Conservation (phyloP, 805 yeast genomes). For the Naumovozyma dairenensis region DNA sequence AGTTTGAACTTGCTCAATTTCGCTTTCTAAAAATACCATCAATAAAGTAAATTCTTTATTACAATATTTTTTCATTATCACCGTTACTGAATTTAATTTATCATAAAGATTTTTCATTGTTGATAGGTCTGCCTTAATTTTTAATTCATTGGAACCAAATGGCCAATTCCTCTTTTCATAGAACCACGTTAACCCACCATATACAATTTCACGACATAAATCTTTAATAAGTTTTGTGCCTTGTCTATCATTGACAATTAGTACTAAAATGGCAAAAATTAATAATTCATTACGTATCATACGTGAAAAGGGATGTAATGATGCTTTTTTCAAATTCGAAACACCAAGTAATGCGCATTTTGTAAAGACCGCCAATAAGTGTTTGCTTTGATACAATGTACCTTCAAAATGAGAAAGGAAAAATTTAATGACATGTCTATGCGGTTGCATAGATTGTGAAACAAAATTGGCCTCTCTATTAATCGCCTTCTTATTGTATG, state of each 20-base stretch:
- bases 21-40: conserved; percentile 61
- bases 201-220: conserved; percentile 41
- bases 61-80: conserved; percentile 19
- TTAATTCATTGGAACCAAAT: conserved; percentile 70
- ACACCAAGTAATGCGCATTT: conserved; percentile 50
- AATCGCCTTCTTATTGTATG: conserved; percentile 57
- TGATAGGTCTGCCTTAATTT: conserved; percentile 57
- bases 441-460: conserved; percentile 50
- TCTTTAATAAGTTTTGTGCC: conserved; percentile 35
- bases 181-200: conserved; percentile 76
- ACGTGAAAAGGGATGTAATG: conserved; percentile 77
- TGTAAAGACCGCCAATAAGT: conserved; percentile 59
- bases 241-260: conserved; percentile 44
- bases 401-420: conserved; percentile 75
- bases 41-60: conserved; percentile 46
- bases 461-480: conserved; percentile 43
- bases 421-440: conserved; percentile 54
- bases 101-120: conserved; percentile 43
- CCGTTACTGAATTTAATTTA: conserved; percentile 15
- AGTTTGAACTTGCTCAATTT: conserved; percentile 56
- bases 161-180: conserved; percentile 55
- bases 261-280: conserved; percentile 54
- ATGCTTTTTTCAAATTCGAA: conserved; percentile 42
- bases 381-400: conserved; percentile 59
- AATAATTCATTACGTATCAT: conserved; percentile 65